These are phyloP conservation scores for Alternaria burnsii DNA, from an alignment of 2,329 filamentous ascomycete genomes.

Conservation along the genomic window DNA sequence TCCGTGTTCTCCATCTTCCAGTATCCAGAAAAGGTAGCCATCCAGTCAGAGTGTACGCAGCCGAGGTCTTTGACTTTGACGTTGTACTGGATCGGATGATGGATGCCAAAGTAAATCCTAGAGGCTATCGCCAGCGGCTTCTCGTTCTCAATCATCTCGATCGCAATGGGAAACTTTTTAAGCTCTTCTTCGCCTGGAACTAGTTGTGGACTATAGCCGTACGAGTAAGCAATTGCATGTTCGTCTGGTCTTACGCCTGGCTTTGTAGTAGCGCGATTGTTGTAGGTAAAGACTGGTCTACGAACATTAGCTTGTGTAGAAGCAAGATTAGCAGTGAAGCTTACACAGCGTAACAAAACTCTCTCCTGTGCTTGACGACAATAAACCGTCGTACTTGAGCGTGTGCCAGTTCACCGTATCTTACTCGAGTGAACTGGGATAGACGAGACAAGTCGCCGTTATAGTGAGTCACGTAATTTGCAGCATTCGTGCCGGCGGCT, in stretches of 20 bases:
- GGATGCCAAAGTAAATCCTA: not conserved
- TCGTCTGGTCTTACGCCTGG: not conserved
- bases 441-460: too few relatives aligned
- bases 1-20: not conserved
- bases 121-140: not conserved
- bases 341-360: constrained; percentile 20
- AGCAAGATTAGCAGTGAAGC: accelerated
- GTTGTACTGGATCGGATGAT: not conserved
- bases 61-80: not conserved
- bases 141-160: not conserved
- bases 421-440: too few relatives aligned
- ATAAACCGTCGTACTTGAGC: not conserved
- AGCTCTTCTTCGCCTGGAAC: not conserved
- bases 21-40: not conserved
- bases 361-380: constrained; percentile 12
- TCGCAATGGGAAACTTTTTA: not conserved
- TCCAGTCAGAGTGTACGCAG: not conserved
- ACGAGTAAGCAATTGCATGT: constrained; percentile 10
- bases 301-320: not conserved
- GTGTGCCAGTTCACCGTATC: too few relatives aligned
- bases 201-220: not conserved
- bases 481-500: too few relatives aligned
- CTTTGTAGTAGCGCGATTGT: not conserved
- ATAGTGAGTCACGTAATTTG: too few relatives aligned
- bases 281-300: constrained; percentile 7